These are phyloP conservation scores for Puccinia triticina DNA, from an alignment of 1,284 basidiomycete species.

Conservation along the genomic window DNA sequence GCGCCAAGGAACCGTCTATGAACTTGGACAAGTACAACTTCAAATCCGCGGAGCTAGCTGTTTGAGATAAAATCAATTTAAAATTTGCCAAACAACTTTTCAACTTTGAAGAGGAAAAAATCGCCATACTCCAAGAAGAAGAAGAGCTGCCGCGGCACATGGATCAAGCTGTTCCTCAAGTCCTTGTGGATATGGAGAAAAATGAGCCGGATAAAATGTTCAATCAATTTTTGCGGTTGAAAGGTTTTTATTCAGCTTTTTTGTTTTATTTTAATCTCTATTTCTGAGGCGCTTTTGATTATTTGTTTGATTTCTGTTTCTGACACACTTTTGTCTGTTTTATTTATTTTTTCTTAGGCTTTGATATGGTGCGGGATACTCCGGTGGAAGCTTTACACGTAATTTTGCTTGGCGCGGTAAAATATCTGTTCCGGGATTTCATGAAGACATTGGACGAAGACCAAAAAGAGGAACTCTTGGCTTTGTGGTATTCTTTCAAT, in stretches of 20 bases:
- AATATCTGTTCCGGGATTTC: not conserved
- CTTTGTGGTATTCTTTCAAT: slow-evolving; percentile 17
- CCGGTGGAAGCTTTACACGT: not conserved
- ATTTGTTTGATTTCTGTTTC: not conserved
- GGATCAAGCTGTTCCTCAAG: not conserved
- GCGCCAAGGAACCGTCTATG: not conserved
- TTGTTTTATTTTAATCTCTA: no score
- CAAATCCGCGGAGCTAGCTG: not conserved
- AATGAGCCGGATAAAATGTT: not conserved
- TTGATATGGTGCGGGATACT: not conserved
- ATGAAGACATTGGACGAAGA: slow-evolving; percentile 1
- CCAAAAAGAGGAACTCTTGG: not conserved
- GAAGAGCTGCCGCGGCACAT: not conserved
- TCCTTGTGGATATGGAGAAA: not conserved
- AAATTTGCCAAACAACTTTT: not conserved
- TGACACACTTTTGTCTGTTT: not conserved
- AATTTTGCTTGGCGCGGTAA: not conserved
- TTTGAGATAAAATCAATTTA: not conserved
- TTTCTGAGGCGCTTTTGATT: no score
- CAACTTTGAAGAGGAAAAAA: not conserved
- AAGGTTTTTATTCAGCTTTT: not conserved
- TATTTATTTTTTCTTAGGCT: not conserved
- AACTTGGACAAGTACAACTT: not conserved
- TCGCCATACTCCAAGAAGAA: not conserved
- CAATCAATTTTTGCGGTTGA: not conserved